These are phyloP conservation scores for Lizonia empirigonia DNA, from an alignment of 2,329 filamentous ascomycete genomes.

Conservation along the genomic window DNA sequence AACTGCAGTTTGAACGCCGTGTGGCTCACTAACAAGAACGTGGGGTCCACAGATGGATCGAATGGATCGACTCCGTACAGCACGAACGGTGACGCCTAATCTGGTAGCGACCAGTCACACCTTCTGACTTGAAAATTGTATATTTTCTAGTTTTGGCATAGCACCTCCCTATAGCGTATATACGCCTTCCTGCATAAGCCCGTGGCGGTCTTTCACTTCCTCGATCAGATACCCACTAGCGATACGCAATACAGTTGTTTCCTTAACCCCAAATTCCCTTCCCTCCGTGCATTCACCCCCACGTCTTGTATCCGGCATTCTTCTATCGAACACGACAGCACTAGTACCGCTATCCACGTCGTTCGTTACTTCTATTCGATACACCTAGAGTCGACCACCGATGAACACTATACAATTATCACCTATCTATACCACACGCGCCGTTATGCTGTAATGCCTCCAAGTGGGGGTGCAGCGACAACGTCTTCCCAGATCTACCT, in stretches of 20 bases:
- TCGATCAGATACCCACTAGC: slow-evolving; percentile 11
- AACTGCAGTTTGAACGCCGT: slow-evolving; percentile 65
- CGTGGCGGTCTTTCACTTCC: slow-evolving; percentile 6
- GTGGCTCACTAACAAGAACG: slow-evolving; percentile 61
- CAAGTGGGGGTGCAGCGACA: slow-evolving; percentile 35
- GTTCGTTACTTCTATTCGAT: neutral
- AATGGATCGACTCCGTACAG: slow-evolving; percentile 28
- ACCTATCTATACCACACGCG: neutral
- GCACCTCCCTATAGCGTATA: slow-evolving; percentile 25
- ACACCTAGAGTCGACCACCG: neutral
- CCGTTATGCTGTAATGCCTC: slow-evolving; percentile 16
- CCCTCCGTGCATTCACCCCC: neutral
- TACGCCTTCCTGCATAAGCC: slow-evolving; percentile 18
- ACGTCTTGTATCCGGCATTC: neutral
- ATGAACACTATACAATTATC: too few relatives aligned
- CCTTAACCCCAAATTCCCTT: neutral
- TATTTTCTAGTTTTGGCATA: neutral
- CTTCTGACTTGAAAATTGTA: neutral
- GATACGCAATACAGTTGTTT: neutral
- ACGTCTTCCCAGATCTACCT: slow-evolving; percentile 58
- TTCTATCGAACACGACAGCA: neutral
- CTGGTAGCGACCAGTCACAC: slow-evolving; percentile 2
- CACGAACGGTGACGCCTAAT: slow-evolving; percentile 21
- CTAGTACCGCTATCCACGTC: neutral
- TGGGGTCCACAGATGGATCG: slow-evolving; percentile 30